A percentile compares a stretch with the other conserved stretches of the same genome.
Conservation (phyloP, 2,329 filamentous ascomycete species). For the Colletotrichum cordylinicola region DNA sequence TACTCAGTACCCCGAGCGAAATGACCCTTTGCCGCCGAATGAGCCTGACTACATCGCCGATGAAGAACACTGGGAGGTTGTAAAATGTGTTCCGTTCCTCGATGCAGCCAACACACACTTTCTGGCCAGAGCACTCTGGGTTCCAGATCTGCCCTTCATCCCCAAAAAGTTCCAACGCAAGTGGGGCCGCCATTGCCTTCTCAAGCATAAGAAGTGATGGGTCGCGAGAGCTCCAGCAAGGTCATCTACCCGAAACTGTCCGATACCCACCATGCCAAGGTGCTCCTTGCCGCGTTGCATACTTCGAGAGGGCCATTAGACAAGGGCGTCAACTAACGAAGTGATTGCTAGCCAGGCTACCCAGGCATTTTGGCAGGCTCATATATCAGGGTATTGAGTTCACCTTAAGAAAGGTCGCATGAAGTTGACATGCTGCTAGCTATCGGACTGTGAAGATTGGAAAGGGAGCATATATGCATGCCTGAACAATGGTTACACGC, state of each 20-base stretch:
- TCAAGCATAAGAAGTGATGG: slow-evolving; percentile 59
- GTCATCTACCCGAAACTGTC: neutral
- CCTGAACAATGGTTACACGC: neutral
- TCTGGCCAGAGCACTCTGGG: slow-evolving; percentile 79
- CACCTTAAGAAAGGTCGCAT: neutral
- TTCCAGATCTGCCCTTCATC: slow-evolving; percentile 74
- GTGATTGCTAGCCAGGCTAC: neutral
- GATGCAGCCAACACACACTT: slow-evolving; percentile 78
- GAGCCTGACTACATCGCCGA: slow-evolving; percentile 86
- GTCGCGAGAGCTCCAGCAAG: neutral
- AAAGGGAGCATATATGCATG: neutral
- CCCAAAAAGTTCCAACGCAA: slow-evolving; percentile 73
- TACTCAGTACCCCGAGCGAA: slow-evolving; percentile 73
- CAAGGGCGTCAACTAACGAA: neutral
- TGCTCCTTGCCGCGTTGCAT: neutral
- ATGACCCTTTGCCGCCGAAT: slow-evolving; percentile 58
- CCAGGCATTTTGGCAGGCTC: neutral
- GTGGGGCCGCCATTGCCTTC: slow-evolving; percentile 89
- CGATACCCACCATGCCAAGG: neutral
- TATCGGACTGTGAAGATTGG: neutral
- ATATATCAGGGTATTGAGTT: neutral
- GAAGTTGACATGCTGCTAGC: neutral
- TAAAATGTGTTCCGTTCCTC: slow-evolving; percentile 80
- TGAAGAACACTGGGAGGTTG: slow-evolving; percentile 74
- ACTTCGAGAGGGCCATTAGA: neutral